Evolutionary conservation across 2,329 filamentous ascomycete species (phyloP).

Genomic region (Trichoderma lentiforme): DNA sequence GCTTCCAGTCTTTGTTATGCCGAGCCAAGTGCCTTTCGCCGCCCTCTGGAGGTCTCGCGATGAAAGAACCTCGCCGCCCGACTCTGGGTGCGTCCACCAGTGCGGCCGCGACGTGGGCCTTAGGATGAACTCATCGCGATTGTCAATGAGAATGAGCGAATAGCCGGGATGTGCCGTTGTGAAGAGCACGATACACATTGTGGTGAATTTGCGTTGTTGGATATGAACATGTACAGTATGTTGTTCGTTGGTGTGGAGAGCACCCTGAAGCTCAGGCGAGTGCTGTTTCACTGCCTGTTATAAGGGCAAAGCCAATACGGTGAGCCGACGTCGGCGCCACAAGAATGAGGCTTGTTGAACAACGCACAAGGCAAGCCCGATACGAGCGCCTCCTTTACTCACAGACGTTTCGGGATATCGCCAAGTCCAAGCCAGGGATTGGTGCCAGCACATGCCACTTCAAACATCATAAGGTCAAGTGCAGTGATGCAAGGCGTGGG

Average conservation of each 20-base stretch:
- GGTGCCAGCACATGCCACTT: constrained; percentile 7
- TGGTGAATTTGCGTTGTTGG: background rate
- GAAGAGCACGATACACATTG: constrained; percentile 74
- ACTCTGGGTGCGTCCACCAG: constrained; percentile 55
- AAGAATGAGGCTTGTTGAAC: background rate
- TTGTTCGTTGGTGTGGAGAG: background rate
- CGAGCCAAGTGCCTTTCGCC: constrained; percentile 65
- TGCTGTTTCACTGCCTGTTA: background rate
- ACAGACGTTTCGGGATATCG: background rate
- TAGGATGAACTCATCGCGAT: constrained; percentile 71
- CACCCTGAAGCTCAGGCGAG: background rate
- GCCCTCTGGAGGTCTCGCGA: constrained; percentile 59
- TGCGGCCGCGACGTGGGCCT: constrained; percentile 61
- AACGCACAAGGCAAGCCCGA: background rate
- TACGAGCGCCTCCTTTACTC: background rate
- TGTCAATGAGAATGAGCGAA: constrained; percentile 71
- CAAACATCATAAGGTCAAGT: background rate
- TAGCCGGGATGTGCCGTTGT: constrained; percentile 75
- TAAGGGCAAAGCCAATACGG: background rate
- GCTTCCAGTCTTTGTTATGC: constrained; percentile 56
- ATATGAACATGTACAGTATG: background rate
- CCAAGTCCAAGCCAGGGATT: constrained; percentile 1
- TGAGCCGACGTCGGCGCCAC: constrained; percentile 13
- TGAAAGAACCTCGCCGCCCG: constrained; percentile 50
- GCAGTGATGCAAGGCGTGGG: background rate